These are phyloP conservation scores for Pseudocercospora ulei DNA, from an alignment of 2,329 filamentous ascomycete species.

Conservation along the genomic window DNA sequence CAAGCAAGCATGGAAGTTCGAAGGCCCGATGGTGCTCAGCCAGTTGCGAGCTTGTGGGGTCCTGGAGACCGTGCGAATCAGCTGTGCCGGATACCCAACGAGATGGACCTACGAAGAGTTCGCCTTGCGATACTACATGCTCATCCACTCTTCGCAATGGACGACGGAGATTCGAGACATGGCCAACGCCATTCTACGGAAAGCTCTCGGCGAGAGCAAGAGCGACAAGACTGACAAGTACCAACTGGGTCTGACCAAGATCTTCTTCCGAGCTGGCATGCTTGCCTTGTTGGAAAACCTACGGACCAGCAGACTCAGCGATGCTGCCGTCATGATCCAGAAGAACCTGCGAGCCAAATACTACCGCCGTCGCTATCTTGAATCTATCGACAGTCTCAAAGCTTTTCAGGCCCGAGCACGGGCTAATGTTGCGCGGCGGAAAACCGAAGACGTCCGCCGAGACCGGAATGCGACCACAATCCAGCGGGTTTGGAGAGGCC, in stretches of 20 bases:
- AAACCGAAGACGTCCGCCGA: conserved; percentile 69
- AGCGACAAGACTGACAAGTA: conserved; percentile 74
- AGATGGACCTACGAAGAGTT: conserved; percentile 99
- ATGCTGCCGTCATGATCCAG: conserved; percentile 94
- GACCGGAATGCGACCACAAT: conserved; percentile 86
- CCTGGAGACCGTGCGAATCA: conserved; percentile 93
- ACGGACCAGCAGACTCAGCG: conserved; percentile 78
- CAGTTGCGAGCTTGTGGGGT: conserved; percentile 98
- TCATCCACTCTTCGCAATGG: conserved; percentile 82
- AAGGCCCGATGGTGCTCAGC: conserved; percentile 96
- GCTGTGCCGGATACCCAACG: conserved; percentile 91
- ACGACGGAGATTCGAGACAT: conserved; percentile 88
- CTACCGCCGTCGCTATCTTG: conserved; percentile 82
- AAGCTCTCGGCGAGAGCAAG: conserved; percentile 63
- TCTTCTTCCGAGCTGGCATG: conserved; percentile 99
- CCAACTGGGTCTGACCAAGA: conserved; percentile 93
- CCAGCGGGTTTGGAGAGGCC: conserved; percentile 86
- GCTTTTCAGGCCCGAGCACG: conserved; percentile 67
- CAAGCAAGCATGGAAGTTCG: conserved; percentile 95
- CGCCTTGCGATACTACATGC: conserved; percentile 94
- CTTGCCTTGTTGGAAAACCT: conserved; percentile 94
- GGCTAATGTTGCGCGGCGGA: conserved; percentile 66
- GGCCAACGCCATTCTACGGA: conserved; percentile 82
- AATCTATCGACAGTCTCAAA: conserved; percentile 72
- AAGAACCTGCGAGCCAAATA: conserved; percentile 96